Conservation (phyloP, 2,329 filamentous ascomycete species). For the Celoporthe dispersa region DNA sequence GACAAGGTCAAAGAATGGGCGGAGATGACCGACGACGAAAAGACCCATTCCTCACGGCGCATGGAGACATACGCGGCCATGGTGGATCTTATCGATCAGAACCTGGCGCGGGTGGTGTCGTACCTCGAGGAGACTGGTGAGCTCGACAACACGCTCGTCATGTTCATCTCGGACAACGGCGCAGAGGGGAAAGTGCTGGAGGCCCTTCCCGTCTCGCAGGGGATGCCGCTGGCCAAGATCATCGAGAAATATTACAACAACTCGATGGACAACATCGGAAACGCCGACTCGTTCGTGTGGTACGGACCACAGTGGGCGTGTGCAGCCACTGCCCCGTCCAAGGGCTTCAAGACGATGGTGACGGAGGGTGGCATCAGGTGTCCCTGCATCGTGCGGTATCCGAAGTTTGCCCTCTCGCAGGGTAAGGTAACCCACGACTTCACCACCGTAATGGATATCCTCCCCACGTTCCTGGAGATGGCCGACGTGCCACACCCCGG, state of each 20-base stretch:
- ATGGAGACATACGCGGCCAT: conserved; percentile 69
- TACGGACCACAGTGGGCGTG: conserved; percentile 60
- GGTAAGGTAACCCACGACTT: conserved; percentile 52
- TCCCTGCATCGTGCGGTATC: conserved; percentile 47
- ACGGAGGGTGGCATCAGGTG: conserved; percentile 57
- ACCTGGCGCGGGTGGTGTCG: conserved; percentile 63
- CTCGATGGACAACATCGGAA: conserved; percentile 57
- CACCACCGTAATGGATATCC: conserved; percentile 56
- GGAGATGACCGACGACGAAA: conserved; percentile 49
- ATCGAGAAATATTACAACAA: conserved; percentile 60
- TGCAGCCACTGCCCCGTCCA: conserved; percentile 37
- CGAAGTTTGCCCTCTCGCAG: conserved; percentile 33
- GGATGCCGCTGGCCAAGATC: conserved; percentile 30
- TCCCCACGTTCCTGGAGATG: conserved; percentile 53
- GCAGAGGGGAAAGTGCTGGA: conserved; percentile 37
- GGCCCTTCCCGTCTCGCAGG: conserved; percentile 30
- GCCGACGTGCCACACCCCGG: conserved; percentile 55
- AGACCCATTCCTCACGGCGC: conserved; percentile 51
- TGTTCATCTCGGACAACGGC: conserved; percentile 65
- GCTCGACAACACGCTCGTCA: conserved; percentile 66
- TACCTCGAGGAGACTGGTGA: conserved; percentile 60
- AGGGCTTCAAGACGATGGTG: conserved; percentile 41
- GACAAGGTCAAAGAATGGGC: conserved; percentile 53
- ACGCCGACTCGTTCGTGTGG: conserved; percentile 58
- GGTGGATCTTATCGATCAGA: conserved; percentile 64